These are phyloP conservation scores for Fraxinus excelsior DNA, from an alignment of 257 asterid genomes.

Conservation along the genomic window DNA sequence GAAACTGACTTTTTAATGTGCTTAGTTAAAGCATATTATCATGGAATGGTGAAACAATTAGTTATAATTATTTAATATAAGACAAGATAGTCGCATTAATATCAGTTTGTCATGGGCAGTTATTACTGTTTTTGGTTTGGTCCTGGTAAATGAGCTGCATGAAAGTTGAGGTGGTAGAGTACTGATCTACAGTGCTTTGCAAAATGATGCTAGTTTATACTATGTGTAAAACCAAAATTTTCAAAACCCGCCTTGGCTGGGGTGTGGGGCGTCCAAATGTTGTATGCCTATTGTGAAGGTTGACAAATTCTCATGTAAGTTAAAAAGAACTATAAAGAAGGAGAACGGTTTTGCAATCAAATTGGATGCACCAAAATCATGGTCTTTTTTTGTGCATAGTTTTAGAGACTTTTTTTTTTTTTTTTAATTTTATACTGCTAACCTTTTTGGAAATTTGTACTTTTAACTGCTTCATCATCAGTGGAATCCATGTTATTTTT, in stretches of 20 bases:
- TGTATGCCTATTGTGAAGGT: background rate
- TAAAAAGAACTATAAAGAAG: background rate
- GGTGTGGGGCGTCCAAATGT: background rate
- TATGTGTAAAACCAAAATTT: background rate
- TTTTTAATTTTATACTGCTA: background rate
- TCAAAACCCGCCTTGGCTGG: background rate
- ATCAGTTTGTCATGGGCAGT: background rate
- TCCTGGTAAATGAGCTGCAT: background rate
- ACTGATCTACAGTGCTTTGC: background rate
- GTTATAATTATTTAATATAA: background rate
- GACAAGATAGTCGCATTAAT: background rate
- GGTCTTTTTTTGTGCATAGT: background rate
- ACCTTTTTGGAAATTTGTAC: background rate
- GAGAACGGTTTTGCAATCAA: background rate
- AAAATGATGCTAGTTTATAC: background rate
- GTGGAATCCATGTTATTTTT: background rate
- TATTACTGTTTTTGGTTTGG: background rate
- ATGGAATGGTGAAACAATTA: too few species aligned
- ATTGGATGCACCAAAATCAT: background rate
- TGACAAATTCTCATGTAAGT: background rate
- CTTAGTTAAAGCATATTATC: too few species aligned
- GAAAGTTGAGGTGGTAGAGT: background rate
- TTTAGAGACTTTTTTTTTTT: background rate
- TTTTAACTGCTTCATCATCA: background rate
- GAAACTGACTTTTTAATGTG: too few species aligned